phyloP scores from a whole-genome alignment of 2,329 filamentous ascomycete genomes.

The Aplosporella prunicola region DNA sequence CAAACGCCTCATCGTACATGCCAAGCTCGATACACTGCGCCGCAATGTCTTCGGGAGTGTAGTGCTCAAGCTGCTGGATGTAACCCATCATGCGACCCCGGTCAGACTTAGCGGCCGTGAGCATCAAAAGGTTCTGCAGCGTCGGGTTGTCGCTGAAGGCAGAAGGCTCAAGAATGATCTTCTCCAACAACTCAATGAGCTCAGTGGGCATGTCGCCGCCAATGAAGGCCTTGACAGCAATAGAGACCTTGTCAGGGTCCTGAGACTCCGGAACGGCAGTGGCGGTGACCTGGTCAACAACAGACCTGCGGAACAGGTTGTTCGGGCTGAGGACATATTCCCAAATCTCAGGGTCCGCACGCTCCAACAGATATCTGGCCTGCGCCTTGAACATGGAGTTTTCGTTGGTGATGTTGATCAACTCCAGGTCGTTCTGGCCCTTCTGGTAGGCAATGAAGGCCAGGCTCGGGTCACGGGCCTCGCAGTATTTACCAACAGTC shows the following conservation, averaged over 20 bases:
- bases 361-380: constrained; percentile 85
- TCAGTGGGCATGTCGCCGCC: constrained; percentile 84
- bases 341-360: constrained; percentile 87
- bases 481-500: constrained; percentile 91
- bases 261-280: constrained; percentile 88
- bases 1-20: constrained; percentile 91
- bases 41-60: constrained; percentile 87
- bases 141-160: constrained; percentile 96
- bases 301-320: constrained; percentile 86
- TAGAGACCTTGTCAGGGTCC: constrained; percentile 87
- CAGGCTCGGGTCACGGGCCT: constrained; percentile 94
- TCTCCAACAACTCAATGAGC: constrained; percentile 94
- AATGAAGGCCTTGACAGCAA: constrained; percentile 89
- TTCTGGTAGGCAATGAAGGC: constrained; percentile 93
- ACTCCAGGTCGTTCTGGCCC: constrained; percentile 92
- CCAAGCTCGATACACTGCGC: constrained; percentile 89
- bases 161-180: constrained; percentile 99
- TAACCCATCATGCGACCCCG: constrained; percentile 93
- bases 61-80: constrained; percentile 81
- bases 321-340: constrained; percentile 88
- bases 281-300: constrained; percentile 92
- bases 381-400: constrained; percentile 99
- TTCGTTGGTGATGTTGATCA: constrained; percentile 97
- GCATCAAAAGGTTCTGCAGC: constrained; percentile 89
- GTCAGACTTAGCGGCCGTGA: constrained; percentile 94